Percentiles rank a stretch among this genome's conserved stretches.
These are phyloP conservation scores for Leccinum rimulosum DNA, from an alignment of 768 basidiomycete species.

Conservation along the genomic window DNA sequence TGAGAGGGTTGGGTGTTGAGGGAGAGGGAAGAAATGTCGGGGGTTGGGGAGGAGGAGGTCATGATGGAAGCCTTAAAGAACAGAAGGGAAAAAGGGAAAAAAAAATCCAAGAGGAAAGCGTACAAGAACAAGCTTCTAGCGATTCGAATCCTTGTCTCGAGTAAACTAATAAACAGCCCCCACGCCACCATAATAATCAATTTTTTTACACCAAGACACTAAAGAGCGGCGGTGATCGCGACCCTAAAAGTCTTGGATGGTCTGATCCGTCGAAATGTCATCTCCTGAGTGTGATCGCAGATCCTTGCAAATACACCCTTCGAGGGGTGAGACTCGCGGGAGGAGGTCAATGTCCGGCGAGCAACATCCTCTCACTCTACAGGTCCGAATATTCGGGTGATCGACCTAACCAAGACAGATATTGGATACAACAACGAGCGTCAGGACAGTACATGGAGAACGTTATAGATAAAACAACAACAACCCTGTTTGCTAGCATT, in stretches of 20 bases:
- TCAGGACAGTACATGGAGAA: slow-evolving; percentile 2
- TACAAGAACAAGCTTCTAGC: slow-evolving; percentile 11
- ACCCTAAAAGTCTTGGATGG: not conserved
- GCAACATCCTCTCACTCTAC: not conserved
- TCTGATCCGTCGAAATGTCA: not conserved
- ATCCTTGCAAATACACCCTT: slow-evolving; percentile 9
- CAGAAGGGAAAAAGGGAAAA: slow-evolving; percentile 26
- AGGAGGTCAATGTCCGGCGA: not conserved
- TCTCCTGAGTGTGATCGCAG: slow-evolving; percentile 7
- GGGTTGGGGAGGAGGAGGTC: slow-evolving; percentile 71
- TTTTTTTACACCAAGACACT: slow-evolving; percentile 1
- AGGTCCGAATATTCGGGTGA: not conserved
- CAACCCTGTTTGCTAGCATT: not conserved
- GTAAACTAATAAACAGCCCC: slow-evolving; percentile 23
- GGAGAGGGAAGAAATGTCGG: slow-evolving; percentile 76
- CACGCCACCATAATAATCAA: slow-evolving; percentile 31
- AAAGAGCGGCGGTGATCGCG: slow-evolving; percentile 10
- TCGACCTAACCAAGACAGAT: not conserved
- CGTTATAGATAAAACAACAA: not conserved
- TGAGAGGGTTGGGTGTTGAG: slow-evolving; percentile 60
- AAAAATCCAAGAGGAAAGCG: slow-evolving; percentile 28
- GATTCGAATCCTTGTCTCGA: slow-evolving; percentile 15
- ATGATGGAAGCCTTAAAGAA: slow-evolving; percentile 47
- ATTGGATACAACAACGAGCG: slow-evolving; percentile 4
- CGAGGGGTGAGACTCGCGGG: not conserved